These are phyloP conservation scores for Chloranthus sessilifolius DNA, from an alignment of 164 flowering plant species.

Conservation along the genomic window DNA sequence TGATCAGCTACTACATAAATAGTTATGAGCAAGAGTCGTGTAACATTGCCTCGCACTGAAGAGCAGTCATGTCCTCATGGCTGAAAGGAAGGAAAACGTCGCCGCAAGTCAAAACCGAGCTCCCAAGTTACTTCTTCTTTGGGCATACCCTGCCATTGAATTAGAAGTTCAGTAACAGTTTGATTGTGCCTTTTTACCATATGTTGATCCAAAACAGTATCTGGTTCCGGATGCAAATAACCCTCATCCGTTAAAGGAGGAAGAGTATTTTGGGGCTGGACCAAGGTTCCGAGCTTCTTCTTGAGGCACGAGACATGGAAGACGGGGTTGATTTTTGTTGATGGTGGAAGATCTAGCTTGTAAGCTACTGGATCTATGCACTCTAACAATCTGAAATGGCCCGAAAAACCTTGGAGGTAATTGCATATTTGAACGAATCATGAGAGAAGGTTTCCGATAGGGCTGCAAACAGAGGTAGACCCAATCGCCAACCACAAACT, in stretches of 20 bases:
- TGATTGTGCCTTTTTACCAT: not conserved
- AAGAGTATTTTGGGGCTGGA: not conserved
- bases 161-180: not conserved
- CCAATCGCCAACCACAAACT: slow-evolving; percentile 12
- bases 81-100: not conserved
- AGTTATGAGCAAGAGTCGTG: too few relatives aligned
- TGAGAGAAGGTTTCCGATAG: not conserved
- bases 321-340: not conserved
- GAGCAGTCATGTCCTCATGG: slow-evolving; percentile 1
- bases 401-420: slow-evolving; percentile 5
- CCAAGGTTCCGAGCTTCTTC: not conserved
- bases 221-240: not conserved
- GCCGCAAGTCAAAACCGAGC: not conserved
- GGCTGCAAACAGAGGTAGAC: slow-evolving; percentile 13
- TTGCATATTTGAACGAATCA: not conserved
- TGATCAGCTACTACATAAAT: too few relatives aligned
- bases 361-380: slow-evolving; percentile 4
- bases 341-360: not conserved
- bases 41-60: too few relatives aligned
- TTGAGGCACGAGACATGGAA: slow-evolving; percentile 9
- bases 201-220: not conserved
- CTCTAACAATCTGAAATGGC: slow-evolving; percentile 1
- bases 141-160: not conserved
- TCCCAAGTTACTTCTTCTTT: not conserved
- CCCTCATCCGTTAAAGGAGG: not conserved